These are phyloP conservation scores for Leptographium lundbergii DNA, from an alignment of 2,329 filamentous ascomycete genomes.

Conservation along the genomic window DNA sequence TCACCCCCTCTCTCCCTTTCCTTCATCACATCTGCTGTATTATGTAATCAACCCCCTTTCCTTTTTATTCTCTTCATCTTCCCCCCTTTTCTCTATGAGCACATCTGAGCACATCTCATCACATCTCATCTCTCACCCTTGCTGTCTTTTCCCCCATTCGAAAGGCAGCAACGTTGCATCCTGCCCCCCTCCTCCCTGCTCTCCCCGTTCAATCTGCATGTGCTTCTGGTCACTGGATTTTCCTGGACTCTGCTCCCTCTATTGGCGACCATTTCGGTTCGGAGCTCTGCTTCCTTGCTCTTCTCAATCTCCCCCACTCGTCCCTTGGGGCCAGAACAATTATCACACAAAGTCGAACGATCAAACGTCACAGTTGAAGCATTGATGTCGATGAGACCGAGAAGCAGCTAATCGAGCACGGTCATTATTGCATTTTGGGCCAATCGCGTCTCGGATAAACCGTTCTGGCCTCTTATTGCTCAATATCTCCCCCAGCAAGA, in stretches of 20 bases:
- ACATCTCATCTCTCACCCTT: not conserved
- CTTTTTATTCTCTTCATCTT: not conserved
- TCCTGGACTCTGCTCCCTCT: not conserved
- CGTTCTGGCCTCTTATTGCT: not conserved
- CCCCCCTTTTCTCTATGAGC: not conserved
- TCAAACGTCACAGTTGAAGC: too few species aligned
- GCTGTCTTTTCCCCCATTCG: not conserved
- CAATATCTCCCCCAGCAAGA: not conserved
- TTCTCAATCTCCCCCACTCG: too few species aligned
- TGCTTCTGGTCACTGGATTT: conserved; percentile 6
- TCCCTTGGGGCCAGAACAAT: too few species aligned
- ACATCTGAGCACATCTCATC: not conserved
- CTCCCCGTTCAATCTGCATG: conserved; percentile 8
- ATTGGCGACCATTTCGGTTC: not conserved
- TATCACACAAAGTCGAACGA: too few species aligned
- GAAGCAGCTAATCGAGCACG: too few species aligned
- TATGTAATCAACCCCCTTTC: not conserved
- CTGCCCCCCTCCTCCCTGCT: not conserved
- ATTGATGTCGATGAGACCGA: too few species aligned
- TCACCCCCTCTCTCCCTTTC: not conserved
- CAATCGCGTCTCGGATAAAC: not conserved
- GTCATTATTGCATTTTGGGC: not conserved
- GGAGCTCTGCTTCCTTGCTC: too few species aligned
- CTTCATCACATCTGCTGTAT: not conserved
- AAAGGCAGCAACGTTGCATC: not conserved